Evolutionary conservation across 2,329 filamentous ascomycete species (phyloP).

Genomic region (Fusarium sublunatum): DNA sequence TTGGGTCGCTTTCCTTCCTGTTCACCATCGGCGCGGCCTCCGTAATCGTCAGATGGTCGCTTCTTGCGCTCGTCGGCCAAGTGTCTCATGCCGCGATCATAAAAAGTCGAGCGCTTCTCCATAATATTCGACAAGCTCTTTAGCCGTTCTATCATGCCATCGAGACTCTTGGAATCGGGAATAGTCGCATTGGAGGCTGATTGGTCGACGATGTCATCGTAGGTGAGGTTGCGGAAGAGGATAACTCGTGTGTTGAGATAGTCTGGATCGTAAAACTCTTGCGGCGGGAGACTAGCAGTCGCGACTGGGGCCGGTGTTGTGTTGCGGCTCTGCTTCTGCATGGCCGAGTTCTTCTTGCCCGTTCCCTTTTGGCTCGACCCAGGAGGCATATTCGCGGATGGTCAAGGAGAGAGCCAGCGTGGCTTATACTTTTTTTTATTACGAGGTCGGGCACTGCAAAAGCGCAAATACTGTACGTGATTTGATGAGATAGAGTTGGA

Average conservation of each 20-base stretch:
- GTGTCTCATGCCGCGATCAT: conserved; percentile 79
- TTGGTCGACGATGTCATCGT: conserved; percentile 77
- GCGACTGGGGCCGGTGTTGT: conserved; percentile 70
- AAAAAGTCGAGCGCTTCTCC: conserved; percentile 73
- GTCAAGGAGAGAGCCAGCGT: conserved; percentile 1
- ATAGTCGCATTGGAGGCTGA: conserved; percentile 67
- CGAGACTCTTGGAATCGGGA: conserved; percentile 71
- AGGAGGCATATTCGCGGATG: conserved; percentile 62
- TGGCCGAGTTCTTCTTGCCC: conserved; percentile 71
- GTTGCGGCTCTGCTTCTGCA: conserved; percentile 79
- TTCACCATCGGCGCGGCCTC: conserved; percentile 60
- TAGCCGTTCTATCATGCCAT: conserved; percentile 72
- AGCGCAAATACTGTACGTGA: not conserved
- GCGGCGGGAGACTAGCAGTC: conserved; percentile 64
- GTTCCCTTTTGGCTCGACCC: conserved; percentile 70
- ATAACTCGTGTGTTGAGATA: conserved; percentile 74
- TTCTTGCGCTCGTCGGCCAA: conserved; percentile 74
- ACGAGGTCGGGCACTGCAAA: not conserved
- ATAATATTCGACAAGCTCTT: conserved; percentile 73
- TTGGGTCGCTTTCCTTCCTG: conserved; percentile 70
- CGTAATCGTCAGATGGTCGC: conserved; percentile 66
- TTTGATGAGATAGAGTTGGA: conserved; percentile 13
- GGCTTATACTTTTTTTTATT: not conserved
- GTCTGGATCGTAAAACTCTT: conserved; percentile 68
- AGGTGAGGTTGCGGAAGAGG: conserved; percentile 68